Base-by-base conservation (phyloP, 805 yeast genomes). In the Cyberlindnera lachancei region DNA sequence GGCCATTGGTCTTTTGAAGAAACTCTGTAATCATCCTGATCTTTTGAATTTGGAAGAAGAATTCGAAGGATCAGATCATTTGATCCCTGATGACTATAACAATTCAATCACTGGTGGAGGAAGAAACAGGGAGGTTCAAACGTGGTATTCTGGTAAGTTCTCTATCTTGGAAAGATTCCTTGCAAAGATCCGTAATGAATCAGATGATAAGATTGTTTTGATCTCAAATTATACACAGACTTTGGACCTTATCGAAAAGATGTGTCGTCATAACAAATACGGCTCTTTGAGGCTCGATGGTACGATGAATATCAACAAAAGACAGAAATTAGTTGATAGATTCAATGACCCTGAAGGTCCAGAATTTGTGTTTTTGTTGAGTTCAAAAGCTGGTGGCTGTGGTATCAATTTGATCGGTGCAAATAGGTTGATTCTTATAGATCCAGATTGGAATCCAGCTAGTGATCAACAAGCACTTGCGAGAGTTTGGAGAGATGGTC, bases 401-500 rank as follows among this genome's bases (percentile, higher is more conserved):
- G 98, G 98, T 59, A 85, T 92, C 49, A 92, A 92, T 55, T 69
- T 92, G 47, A 90, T 92, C 48, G 98, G 98, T 10, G 98, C 97
- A 3, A 92, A 92, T 45, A 68, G 98, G 41, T 64, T 92, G 40
- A 74, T 92, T 15, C 62, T 92, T 29, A 66, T 92, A 52, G 98
- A 92, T 53, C 82, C 82, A 1, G 98, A 92, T 55, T 92, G 98
- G 98, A 90, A 90, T 50, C 98, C 98, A 0, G 97, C 98, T 0
- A 80, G 95, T 1, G 98, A 90, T 53, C 97, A 92, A 55, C 98
- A 90, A 59, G 97, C 97, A 0, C 65, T 92, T 40, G 97, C 97
- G 0, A 73, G 98, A 56, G 95, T 92, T 5, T 92, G 97, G 97
- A 77, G 98, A 67, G 98, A 92, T 60, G 98, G 98, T 0, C 98